These are phyloP conservation scores for Jimgerdemannia flammicorona DNA, from an alignment of 192 early-diverging fungal genomes.

Conservation along the genomic window DNA sequence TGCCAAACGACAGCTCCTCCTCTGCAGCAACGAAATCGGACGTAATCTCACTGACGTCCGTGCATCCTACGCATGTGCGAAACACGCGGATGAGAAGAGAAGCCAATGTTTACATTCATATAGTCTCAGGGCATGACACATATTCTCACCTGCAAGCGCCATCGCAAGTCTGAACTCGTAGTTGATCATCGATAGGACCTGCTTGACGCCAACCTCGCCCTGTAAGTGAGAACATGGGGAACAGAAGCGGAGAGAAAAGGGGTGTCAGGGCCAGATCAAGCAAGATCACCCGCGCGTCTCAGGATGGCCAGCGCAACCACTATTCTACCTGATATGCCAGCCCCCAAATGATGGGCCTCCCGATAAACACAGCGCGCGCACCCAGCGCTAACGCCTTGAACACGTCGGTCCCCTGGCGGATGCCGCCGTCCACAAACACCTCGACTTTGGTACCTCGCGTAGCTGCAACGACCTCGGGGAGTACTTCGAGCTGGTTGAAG, in stretches of 20 bases:
- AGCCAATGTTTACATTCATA: no score
- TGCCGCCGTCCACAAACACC: slow-evolving; percentile 80
- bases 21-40: background rate
- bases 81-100: no score
- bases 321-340: slow-evolving; percentile 44
- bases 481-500: slow-evolving; percentile 55
- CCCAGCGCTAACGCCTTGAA: slow-evolving; percentile 87
- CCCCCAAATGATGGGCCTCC: slow-evolving; percentile 56
- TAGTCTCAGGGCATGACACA: background rate
- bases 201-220: slow-evolving; percentile 67
- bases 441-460: slow-evolving; percentile 49
- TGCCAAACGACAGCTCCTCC: slow-evolving; percentile 1
- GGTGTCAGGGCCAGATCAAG: no score
- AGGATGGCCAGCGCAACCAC: no score
- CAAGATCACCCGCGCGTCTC: no score
- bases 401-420: slow-evolving; percentile 74
- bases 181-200: slow-evolving; percentile 59
- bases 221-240: slow-evolving; percentile 9
- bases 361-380: slow-evolving; percentile 63
- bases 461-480: slow-evolving; percentile 68
- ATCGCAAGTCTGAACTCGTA: slow-evolving; percentile 73
- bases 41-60: background rate
- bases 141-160: slow-evolving; percentile 43
- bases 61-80: background rate
- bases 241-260: background rate